Base-by-base conservation (phyloP, 2,329 filamentous ascomycete species). In the Chaetomium strumarium region DNA sequence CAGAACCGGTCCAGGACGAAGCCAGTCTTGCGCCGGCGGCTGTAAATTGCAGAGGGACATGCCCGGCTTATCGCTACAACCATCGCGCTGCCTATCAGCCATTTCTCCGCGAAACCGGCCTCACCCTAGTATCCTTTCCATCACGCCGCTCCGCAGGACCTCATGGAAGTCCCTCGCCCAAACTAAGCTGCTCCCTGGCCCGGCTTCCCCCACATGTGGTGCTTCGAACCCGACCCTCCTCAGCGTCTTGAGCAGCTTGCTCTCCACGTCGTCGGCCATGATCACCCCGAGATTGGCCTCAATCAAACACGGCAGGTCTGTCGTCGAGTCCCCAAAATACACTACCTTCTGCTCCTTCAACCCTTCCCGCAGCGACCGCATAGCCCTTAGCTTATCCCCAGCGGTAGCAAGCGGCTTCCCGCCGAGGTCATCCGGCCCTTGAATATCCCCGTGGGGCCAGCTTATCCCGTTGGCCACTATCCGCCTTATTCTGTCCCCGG, bases 261-360 rank as follows among this genome's bases (percentile, higher is more conserved):
- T 63, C 44, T 53, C 55, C 33, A 67, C 67, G 14, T 66, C 60
- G 36, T 72, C 62, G 1, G 73, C 69, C 37, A 83, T 69, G 39
- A 77, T 72, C 19, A 81, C 65, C 4, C 78, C 79, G 33, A 57
- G 43, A 6, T 67, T 65, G 2, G 63, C 65, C 19, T 64, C 61
- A 4, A 79, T 58, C 36, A 83, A 64, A 53, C 79, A 82, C 60
- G 75, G 73, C 51, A 82, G 64, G 61, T 83, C 79, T 1, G 79
- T 81, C 2, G 72, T 71, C 29, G 79, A 80, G 62, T 83, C 79
- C 8, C 79, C 79, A 62, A 81, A 74, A 65, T 82, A 83, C n/a
- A 78, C 62, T n/a, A 69, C 62, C 6, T 54, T 62, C 60, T 51
- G 58, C 51, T 43, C 46, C 17, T 41, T 41, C 29, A 53, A 10